Evolutionary conservation across 2,329 filamentous ascomycete genomes (phyloP), one percentile per base, ranked within the genome.

Genomic region (Chaetothyriales sp.): DNA sequence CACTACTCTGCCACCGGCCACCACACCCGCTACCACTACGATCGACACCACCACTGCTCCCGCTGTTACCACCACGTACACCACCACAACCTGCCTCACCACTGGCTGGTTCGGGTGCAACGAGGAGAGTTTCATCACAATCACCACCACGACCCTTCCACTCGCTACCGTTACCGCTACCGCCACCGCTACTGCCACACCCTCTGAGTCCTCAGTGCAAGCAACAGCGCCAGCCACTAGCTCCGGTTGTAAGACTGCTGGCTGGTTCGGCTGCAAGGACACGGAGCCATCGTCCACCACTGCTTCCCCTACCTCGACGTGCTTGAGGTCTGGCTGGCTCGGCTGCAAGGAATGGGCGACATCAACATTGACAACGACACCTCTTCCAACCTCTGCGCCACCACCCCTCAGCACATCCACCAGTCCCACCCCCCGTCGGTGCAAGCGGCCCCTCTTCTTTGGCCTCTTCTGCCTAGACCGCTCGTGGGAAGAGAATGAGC

Each of bases 321-420:
- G n/a, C n/a, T n/a, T 62, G 53, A 1, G 80, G 77, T 57, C 59
- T 70, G 48, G 74, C 70, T 1, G 77, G 57, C 63, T 68, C 56
- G 68, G 75, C 60, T 50, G 49, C 15, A 39, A 45, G 32, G 44
- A 50, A 18, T 49, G 50, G 18, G 49, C 53, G 9, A 49, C n/a
- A 20, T 18, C 49, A 25, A 19, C 39, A 22, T n/a, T n/a, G n/a
- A n/a, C n/a, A n/a, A n/a, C n/a, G n/a, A 48, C 45, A 57, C 10
- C 65, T 67, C 44, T 70, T 66, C 6, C 3, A 64, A 50, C 50
- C 26, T 19, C 49, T 22, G 12, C 32, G 22, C 50, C 49, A 18
- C 50, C 49, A 39, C 22, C 42, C 10, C 15, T 44, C 22, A 25
- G 22, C 22, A 25, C 22, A 25, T 3, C 59, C 56, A 59, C 47